phyloP scores from a whole-genome alignment of 352 stramenopile species.

The Thraustotheca clavata region DNA sequence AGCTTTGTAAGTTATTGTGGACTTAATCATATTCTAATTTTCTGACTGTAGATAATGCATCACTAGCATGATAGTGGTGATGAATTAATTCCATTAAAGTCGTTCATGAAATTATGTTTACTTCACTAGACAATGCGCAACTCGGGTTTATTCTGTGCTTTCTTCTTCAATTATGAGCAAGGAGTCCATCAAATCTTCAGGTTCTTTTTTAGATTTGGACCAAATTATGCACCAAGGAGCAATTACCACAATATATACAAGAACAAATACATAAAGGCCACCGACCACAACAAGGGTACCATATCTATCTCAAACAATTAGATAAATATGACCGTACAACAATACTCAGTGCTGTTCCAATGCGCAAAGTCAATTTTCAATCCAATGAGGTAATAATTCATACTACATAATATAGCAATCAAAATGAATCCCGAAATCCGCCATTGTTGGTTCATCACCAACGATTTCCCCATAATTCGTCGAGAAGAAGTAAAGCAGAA shows the following conservation, averaged over 20 bases:
- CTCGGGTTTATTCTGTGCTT: no score
- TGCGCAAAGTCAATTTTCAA: background rate
- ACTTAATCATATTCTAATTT: background rate
- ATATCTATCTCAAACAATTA: background rate
- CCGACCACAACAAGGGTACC: background rate
- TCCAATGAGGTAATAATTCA: slow-evolving; percentile 34
- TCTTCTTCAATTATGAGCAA: background rate
- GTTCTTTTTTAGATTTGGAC: background rate
- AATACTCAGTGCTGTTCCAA: background rate
- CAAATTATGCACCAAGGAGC: background rate
- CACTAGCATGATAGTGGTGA: background rate
- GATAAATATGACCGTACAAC: background rate
- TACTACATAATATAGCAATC: slow-evolving; percentile 40
- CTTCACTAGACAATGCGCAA: no score
- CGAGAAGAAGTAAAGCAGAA: slow-evolving; percentile 56
- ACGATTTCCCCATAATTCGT: slow-evolving; percentile 53
- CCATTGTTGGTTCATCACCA: slow-evolving; percentile 27
- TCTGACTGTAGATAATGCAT: background rate
- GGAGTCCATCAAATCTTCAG: background rate
- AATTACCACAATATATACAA: background rate
- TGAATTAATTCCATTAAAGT: no score
- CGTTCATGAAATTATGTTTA: no score
- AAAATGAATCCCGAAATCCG: slow-evolving; percentile 30
- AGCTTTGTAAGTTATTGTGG: slow-evolving; percentile 10
- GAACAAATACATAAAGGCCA: background rate